Base-by-base conservation (phyloP, 1,284 basidiomycete genomes). In the Microbotryum intermedium region DNA sequence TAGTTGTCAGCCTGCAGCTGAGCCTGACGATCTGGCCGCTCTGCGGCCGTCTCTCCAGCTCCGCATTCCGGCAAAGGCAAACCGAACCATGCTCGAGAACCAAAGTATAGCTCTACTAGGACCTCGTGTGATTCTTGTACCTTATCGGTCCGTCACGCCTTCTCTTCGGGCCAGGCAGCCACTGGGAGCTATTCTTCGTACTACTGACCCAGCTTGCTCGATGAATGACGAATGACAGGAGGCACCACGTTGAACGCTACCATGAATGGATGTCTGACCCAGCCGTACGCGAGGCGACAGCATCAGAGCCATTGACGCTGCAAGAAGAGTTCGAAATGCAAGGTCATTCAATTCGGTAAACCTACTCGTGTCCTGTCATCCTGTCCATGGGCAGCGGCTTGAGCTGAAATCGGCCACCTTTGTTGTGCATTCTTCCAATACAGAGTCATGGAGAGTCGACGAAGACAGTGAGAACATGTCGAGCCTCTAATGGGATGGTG, bases 241-340 rank as follows among this genome's bases (percentile, higher is more conserved):
- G 50, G 16, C 55, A 67, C 57, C 70, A 69, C 56, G 68, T 70
- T 4, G 58, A 53, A 13, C 51, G 48, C 13, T 97, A 97, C 71
- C 85, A 95, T 73, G 79, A 82, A 69, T 97, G 93, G 93, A 95
- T 97, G 93, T 78, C 82, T 51, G 82, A 83, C 72, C 80, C 82
- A 18, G 82, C 84, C 64, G 77, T 97, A 53, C 81, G 85, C 53
- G 80, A 84, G 64, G 78, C 86, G 39, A 97, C 91, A 0, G 91
- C 92, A 1, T 91, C 88, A 58, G 91, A 95, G 70, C 84, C 85
- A 7, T 79, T 97, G 44, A 82, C 80, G 0, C 76, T 92, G 11
- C 84, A 88, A 56, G 83, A 94, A 72, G 94, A 97, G 72, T 86
- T 86, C 66, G 86, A 86, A 23, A 97, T 97, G 92, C 92, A 97